Base-by-base conservation (phyloP, 2,329 filamentous ascomycete species). In the Cladosporium sphaerospermum region DNA sequence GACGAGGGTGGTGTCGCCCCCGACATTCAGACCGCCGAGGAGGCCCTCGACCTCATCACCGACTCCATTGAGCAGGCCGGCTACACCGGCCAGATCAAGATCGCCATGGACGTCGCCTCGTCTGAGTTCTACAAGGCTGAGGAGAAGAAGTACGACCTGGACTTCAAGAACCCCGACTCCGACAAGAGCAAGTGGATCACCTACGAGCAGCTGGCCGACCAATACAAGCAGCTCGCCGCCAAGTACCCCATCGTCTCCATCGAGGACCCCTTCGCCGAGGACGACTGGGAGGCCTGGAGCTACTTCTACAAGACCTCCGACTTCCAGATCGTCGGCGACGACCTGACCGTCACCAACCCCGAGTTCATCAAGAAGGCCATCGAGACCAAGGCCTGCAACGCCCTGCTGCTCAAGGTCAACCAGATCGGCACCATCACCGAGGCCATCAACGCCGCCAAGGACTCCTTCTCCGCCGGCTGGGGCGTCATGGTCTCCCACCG, bases 261-360 rank as follows among this genome's bases (percentile, higher is more conserved):
- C 67, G 93, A 99, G 80, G 93, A 99, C 74, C 93, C 93, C 72
- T 99, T 99, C 78, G 92, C 89, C 61, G 93, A 99, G 84, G 93
- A 97, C 70, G 93, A 99, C 82, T 99, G 93, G 93, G 92, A 97
- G 84, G 93, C 93, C 59, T 99, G 93, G 93, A 95, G 89, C 84
- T 96, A 97, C 86, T 99, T 97, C 86, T 96, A 87, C 87, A 96
- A 96, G 88, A 93, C 89, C 67, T 90, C 89, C 71, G 85, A 96
- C 76, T 91, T 95, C 81, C 93, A 99, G 83, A 90, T 99, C 71
- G 93, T 99, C 64, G 93, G 86, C 79, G 93, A 99, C 72, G 93
- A 99, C 73, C 77, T 99, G 82, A 97, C 93, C 63, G 93, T 99
- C 76, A 99, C 93, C 76, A 99, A 99, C 85, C 93, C 93, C 60